Conservation (phyloP, 139 green algal species). For the Nannochloris sp. region DNA sequence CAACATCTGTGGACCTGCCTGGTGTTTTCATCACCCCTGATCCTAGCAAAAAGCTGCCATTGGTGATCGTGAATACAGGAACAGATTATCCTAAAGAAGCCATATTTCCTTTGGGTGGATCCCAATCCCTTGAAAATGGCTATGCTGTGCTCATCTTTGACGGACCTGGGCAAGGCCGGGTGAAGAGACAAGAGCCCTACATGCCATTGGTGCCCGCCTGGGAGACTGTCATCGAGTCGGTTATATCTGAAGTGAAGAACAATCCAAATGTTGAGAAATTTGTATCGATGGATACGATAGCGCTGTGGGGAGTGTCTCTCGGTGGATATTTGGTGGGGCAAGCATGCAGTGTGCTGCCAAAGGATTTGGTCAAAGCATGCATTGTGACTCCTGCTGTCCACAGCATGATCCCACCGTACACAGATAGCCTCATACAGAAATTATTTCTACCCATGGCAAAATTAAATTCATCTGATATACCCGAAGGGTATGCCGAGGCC, state of each 20-base stretch:
- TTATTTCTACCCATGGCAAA: background rate
- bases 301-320: background rate
- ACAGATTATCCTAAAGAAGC: slow-evolving; percentile 4
- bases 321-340: background rate
- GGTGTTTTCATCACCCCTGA: background rate
- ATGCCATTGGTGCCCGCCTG: background rate
- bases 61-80: background rate
- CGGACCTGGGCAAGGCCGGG: background rate
- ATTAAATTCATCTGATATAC: background rate
- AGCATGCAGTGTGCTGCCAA: background rate
- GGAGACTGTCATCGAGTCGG: background rate
- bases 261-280: background rate
- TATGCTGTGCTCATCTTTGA: background rate
- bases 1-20: background rate
- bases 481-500: background rate
- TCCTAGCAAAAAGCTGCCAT: background rate
- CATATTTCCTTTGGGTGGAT: background rate
- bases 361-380: background rate
- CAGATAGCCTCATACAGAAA: background rate
- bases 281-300: background rate
- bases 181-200: background rate
- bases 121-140: background rate
- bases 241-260: background rate
- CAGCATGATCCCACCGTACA: background rate
- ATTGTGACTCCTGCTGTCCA: background rate